Conservation (phyloP, 306 rosid species). For the Rosa multiflora region DNA sequence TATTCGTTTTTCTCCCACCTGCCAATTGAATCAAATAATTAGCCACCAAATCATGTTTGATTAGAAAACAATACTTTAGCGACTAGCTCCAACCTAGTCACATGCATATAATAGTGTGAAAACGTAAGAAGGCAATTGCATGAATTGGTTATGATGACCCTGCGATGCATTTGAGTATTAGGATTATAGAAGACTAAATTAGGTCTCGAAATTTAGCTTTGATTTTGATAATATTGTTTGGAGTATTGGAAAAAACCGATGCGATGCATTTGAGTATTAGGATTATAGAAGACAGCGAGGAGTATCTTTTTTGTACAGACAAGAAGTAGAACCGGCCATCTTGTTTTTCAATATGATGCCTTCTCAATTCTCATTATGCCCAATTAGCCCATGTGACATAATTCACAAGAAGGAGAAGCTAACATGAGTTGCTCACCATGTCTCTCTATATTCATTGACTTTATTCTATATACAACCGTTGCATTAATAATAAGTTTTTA, state of each 20-base stretch:
- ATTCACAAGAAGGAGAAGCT: not conserved
- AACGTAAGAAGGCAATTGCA: not conserved
- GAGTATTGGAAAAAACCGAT: too few species aligned
- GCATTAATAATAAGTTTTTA: not conserved
- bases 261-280: too few species aligned
- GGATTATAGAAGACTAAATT: too few species aligned
- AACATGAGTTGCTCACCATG: not conserved
- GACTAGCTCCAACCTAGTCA: not conserved
- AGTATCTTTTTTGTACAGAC: too few species aligned
- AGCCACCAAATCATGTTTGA: not conserved
- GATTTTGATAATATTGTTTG: not conserved
- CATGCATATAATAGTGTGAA: not conserved
- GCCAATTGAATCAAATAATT: not conserved
- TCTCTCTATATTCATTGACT: not conserved
- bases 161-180: too few species aligned
- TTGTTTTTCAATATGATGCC: too few species aligned
- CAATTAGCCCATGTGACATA: too few species aligned
- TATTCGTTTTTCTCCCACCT: not conserved
- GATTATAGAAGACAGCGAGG: not conserved
- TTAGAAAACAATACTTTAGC: not conserved
- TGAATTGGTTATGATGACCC: not conserved
- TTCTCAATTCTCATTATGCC: too few species aligned
- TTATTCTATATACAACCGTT: not conserved
- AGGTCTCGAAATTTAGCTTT: not conserved
- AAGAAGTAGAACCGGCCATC: too few species aligned